These are phyloP conservation scores for Psilocybe azurescens DNA, from an alignment of 768 basidiomycete genomes.

Conservation along the genomic window DNA sequence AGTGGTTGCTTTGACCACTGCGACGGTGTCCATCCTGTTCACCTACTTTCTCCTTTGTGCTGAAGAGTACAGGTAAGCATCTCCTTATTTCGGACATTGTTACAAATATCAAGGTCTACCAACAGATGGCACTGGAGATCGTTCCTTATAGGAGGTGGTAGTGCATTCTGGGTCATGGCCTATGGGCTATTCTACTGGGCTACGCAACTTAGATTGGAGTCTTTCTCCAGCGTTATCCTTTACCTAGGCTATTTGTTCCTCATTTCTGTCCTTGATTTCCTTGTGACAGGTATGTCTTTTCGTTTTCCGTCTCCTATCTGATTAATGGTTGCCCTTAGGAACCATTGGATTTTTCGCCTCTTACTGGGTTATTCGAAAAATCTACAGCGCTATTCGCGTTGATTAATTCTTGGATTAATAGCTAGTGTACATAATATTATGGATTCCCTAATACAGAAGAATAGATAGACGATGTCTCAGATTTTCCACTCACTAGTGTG, in stretches of 20 bases:
- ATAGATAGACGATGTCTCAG: not conserved
- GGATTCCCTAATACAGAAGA: not conserved
- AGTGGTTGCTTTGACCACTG: constrained; percentile 85
- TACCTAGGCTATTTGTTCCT: constrained; percentile 93
- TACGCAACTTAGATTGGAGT: constrained; percentile 84
- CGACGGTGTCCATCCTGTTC: constrained; percentile 88
- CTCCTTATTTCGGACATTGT: not conserved
- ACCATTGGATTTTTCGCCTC: constrained; percentile 92
- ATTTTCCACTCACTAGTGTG: not conserved
- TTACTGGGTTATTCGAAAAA: constrained; percentile 86
- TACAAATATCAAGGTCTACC: not conserved
- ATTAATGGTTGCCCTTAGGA: constrained; percentile 47
- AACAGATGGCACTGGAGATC: constrained; percentile 95
- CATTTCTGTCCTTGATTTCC: constrained; percentile 82
- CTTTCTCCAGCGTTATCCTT: constrained; percentile 78
- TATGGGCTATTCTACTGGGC: constrained; percentile 93
- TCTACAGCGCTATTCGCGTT: constrained; percentile 85
- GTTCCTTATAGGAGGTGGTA: constrained; percentile 91
- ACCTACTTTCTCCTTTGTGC: constrained; percentile 92
- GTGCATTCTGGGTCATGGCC: constrained; percentile 87
- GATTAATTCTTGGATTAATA: constrained; percentile 45
- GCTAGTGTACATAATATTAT: not conserved
- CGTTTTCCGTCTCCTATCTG: not conserved
- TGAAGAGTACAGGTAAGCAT: constrained; percentile 84
- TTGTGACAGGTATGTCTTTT: constrained; percentile 73